These are phyloP conservation scores for Stromatinia cepivora DNA, from an alignment of 2,329 filamentous ascomycete genomes.

Conservation along the genomic window DNA sequence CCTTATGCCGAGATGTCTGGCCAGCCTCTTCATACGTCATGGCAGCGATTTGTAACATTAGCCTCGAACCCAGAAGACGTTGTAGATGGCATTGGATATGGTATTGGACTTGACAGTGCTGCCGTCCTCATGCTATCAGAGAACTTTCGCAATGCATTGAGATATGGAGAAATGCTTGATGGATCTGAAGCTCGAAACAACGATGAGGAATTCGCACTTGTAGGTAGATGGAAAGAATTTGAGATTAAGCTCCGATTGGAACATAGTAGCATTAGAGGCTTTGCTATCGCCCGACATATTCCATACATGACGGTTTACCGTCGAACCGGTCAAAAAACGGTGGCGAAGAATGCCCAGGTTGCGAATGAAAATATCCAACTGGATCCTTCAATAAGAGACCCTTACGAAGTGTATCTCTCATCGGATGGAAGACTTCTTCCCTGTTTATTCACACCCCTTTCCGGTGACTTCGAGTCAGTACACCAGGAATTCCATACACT, in stretches of 20 bases:
- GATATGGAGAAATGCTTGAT: neutral
- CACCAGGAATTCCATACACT: too few species aligned
- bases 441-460: constrained; percentile 4
- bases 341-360: neutral
- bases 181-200: neutral
- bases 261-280: constrained; percentile 5
- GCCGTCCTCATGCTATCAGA: constrained; percentile 15
- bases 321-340: neutral
- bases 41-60: neutral
- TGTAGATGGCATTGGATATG: neutral
- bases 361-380: neutral
- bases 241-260: constrained; percentile 1
- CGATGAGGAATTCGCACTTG: neutral
- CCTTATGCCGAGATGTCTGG: neutral
- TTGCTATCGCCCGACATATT: constrained; percentile 16
- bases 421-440: constrained; percentile 10
- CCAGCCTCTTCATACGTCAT: neutral
- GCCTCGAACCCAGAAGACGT: neutral
- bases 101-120: constrained; percentile 1
- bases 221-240: neutral
- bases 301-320: constrained; percentile 5
- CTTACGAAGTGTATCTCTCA: constrained; percentile 7
- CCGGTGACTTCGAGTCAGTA: neutral
- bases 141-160: constrained; percentile 1
- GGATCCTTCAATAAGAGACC: constrained; percentile 9